Evolutionary conservation across 176 grass and related monocot genomes (phyloP), one percentile per base, ranked within the genome.

Genomic region (Oryza glumipatula): DNA sequence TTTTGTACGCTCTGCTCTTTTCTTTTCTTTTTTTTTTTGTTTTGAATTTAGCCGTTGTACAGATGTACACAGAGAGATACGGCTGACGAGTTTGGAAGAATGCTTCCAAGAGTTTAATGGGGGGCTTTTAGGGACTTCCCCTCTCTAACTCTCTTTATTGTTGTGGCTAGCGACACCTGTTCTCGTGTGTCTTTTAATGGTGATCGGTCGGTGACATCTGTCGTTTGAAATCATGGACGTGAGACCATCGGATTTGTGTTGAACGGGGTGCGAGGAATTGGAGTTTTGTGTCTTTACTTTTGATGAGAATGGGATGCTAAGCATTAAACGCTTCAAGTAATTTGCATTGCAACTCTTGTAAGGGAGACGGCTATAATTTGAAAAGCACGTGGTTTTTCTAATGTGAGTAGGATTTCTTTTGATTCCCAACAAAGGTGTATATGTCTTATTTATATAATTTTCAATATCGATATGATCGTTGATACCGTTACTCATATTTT

Each of bases 11-110:
- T 72, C 54, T 73, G 54, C 23, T 3, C 43, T 72, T 1, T 32
- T 32, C 30, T 32, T 32, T 32, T 32, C 2, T 32, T 32, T 36
- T 36, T 65, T 65, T 82, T 26, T 26, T 26, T 26, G 26, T 26
- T 26, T 88, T 82, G 68, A 83, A 78, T 78, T 65, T 78, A 76
- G 48, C 28, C 73, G 48, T 56, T 56, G 28, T 76, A 72, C 21
- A 32, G 30, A 32, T 32, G 30, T 32, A 32, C 30, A 32, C 30
- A 10, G 54, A 58, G 54, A 58, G 54, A 58, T 58, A 58, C 54
- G 54, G 54, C 54, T 58, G 54, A 9, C 54, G 19, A n/a, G 19
- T 58, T 9, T 58, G 54, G 54, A 58, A 58, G 19, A 58, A 58
- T 58, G 21, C 54, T 21, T 58, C 54, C 54, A 21, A 58, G 54